Percentiles rank a stretch among this genome's conserved stretches.
These are phyloP conservation scores for Daedaleopsis nitida DNA, from an alignment of 768 basidiomycete genomes.

Conservation along the genomic window DNA sequence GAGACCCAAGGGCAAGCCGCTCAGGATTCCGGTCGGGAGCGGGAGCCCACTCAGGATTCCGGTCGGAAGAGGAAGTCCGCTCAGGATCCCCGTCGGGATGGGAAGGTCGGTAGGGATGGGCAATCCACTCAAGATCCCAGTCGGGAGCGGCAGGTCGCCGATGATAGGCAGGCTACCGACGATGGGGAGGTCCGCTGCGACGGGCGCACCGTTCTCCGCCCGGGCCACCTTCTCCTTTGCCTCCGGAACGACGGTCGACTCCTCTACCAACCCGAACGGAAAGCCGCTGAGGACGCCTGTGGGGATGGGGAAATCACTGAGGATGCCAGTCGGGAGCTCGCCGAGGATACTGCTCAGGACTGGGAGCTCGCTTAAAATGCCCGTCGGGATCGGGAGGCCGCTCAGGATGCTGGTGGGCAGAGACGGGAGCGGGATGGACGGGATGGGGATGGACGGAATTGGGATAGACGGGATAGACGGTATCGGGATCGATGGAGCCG, in stretches of 20 bases:
- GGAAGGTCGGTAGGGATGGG: too few relatives aligned
- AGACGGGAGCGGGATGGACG: not conserved
- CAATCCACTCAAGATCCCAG: not conserved
- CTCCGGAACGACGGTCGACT: too few relatives aligned
- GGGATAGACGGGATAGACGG: not conserved
- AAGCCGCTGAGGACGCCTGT: not conserved
- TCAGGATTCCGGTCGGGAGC: too few relatives aligned
- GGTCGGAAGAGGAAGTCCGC: too few relatives aligned
- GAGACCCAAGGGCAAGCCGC: too few relatives aligned
- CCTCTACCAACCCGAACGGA: too few relatives aligned
- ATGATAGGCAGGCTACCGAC: not conserved
- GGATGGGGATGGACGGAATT: not conserved
- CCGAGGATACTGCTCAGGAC: constrained; percentile 1
- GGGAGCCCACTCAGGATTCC: too few relatives aligned
- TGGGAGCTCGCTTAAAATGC: not conserved
- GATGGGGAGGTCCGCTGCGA: too few relatives aligned
- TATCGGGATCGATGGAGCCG: too few relatives aligned
- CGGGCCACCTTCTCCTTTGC: too few relatives aligned
- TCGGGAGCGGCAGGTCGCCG: not conserved
- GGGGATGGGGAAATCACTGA: not conserved
- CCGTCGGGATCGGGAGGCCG: not conserved
- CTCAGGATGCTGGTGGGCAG: not conserved
- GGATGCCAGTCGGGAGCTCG: constrained; percentile 3
- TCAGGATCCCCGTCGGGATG: too few relatives aligned
- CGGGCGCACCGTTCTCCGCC: too few relatives aligned